These are phyloP conservation scores for Ulota crispa DNA, from an alignment of 225 moss, liverwort and hornwort genomes.

Conservation along the genomic window DNA sequence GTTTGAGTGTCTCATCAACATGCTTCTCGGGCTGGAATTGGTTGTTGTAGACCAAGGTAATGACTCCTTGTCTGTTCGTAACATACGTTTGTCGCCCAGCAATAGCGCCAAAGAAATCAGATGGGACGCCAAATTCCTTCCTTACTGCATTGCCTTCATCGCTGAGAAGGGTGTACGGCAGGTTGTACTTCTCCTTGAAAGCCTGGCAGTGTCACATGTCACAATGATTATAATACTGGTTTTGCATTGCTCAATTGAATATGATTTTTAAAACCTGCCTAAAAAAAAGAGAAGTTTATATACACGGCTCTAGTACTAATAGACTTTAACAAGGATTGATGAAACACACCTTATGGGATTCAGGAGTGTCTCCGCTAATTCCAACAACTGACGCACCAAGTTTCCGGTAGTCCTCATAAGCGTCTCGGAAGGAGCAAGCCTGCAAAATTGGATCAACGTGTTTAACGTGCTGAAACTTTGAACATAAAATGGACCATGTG, in stretches of 20 bases:
- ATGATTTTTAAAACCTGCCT: not conserved
- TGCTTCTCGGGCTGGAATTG: conserved; percentile 99
- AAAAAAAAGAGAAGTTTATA: not conserved
- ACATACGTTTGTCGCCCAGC: conserved; percentile 97
- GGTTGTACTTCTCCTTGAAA: conserved; percentile 80
- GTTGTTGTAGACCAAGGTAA: conserved; percentile 61
- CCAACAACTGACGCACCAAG: conserved; percentile 92
- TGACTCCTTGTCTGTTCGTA: conserved; percentile 75
- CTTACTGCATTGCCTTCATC: conserved; percentile 83
- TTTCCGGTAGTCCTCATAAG: conserved; percentile 79
- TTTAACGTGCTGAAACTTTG: not conserved
- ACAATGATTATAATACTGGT: not conserved
- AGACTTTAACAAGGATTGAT: not conserved
- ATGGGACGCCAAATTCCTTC: conserved; percentile 82
- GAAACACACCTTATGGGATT: conserved; percentile 75
- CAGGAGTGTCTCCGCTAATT: conserved; percentile 79
- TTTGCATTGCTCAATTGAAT: not conserved
- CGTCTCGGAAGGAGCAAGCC: conserved; percentile 99
- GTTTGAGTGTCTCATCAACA: conserved; percentile 76
- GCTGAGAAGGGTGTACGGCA: conserved; percentile 84
- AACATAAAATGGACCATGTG: not conserved
- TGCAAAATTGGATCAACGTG: conserved; percentile 27
- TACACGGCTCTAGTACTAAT: not conserved
- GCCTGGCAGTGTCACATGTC: conserved; percentile 48
- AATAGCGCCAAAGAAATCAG: conserved; percentile 84